A percentile compares a stretch with the other conserved stretches of the same genome.
These are phyloP conservation scores for Cercophora samala DNA, from an alignment of 495 filamentous ascomycete species.

Conservation along the genomic window DNA sequence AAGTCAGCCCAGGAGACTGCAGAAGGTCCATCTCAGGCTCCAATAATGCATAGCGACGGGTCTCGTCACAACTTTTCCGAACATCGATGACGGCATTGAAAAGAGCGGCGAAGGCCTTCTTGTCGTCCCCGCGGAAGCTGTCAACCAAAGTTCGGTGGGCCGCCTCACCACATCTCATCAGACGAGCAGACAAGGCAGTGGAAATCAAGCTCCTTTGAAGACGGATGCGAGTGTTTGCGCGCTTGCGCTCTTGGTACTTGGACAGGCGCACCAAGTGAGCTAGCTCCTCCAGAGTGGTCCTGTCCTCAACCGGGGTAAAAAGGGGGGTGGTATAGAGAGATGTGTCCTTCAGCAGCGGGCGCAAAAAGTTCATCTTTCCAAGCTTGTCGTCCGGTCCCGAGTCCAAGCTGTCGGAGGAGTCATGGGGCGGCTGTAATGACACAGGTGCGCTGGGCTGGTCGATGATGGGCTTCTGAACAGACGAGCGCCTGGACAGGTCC, in stretches of 20 bases:
- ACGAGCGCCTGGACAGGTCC: constrained; percentile 36
- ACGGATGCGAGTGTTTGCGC: constrained; percentile 61
- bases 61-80: constrained; percentile 75
- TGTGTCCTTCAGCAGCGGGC: constrained; percentile 47
- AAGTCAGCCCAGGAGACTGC: constrained; percentile 43
- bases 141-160: constrained; percentile 83
- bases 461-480: constrained; percentile 46
- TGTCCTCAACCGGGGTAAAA: constrained; percentile 45
- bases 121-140: constrained; percentile 83
- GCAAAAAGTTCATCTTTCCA: constrained; percentile 34
- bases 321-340: constrained; percentile 51
- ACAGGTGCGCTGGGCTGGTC: constrained; percentile 36
- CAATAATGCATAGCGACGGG: constrained; percentile 62
- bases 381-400: constrained; percentile 29
- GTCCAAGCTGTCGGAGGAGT: constrained; percentile 29
- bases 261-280: constrained; percentile 67
- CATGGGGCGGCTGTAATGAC: constrained; percentile 25
- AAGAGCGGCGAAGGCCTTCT: constrained; percentile 77
- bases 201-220: constrained; percentile 66
- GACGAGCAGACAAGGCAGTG: constrained; percentile 73
- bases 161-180: constrained; percentile 72
- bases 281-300: constrained; percentile 66
- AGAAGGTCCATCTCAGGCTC: constrained; percentile 62
- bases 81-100: constrained; percentile 89
- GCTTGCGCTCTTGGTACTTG: constrained; percentile 70